Conservation (phyloP, 345 rosid genomes). For the Lepidium didymum region DNA sequence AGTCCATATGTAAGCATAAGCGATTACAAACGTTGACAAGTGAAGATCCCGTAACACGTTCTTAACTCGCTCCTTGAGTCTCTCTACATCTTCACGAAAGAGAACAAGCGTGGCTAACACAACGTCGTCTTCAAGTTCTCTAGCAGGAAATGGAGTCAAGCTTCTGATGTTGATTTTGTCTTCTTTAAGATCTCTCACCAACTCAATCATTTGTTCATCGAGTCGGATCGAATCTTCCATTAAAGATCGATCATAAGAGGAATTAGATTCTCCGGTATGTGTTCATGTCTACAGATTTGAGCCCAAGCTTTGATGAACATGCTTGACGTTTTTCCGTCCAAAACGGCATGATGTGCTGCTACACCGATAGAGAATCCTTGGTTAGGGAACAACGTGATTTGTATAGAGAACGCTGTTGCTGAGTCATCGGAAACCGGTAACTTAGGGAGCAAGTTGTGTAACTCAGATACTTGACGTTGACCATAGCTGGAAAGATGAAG, state of each 20-base stretch:
- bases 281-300: background rate
- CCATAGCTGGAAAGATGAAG: conserved; percentile 1
- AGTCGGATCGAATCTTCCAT: conserved; percentile 6
- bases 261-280: background rate
- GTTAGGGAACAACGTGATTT: conserved; percentile 23
- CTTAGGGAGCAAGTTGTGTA: background rate
- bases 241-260: conserved; percentile 8
- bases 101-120: conserved; percentile 30
- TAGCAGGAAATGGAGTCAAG: background rate
- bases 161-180: background rate
- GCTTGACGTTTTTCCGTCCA: conserved; percentile 15
- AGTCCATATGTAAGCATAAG: conserved; percentile 18
- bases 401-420: conserved; percentile 1
- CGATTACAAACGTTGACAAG: conserved; percentile 32
- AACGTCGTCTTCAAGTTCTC: background rate
- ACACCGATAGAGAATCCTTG: conserved; percentile 20
- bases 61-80: conserved; percentile 18
- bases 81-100: conserved; percentile 12
- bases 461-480: background rate
- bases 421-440: background rate
- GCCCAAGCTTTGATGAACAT: conserved; percentile 33
- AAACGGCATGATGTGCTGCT: conserved; percentile 3
- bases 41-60: background rate
- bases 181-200: background rate
- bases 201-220: background rate